These are phyloP conservation scores for Lachancea mirantina DNA, from an alignment of 805 yeast genomes.

Conservation along the genomic window DNA sequence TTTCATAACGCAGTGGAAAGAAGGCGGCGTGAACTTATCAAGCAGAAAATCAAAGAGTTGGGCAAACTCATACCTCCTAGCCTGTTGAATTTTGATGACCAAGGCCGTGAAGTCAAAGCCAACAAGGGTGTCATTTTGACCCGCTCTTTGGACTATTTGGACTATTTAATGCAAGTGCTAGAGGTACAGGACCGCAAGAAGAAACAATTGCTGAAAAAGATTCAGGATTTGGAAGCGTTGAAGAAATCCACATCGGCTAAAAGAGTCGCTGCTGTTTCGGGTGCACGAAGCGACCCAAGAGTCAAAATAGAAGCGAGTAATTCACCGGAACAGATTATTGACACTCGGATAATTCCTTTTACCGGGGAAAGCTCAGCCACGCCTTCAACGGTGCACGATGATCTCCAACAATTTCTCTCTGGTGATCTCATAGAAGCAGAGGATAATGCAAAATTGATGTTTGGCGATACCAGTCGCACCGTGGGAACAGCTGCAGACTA, in stretches of 20 bases:
- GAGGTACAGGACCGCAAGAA: slow-evolving; percentile 46
- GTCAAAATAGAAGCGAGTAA: slow-evolving; percentile 7
- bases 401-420: slow-evolving; percentile 26
- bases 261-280: background rate
- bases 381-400: slow-evolving; percentile 16
- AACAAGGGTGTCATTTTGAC: slow-evolving; percentile 74
- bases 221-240: slow-evolving; percentile 31
- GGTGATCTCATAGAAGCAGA: slow-evolving; percentile 29
- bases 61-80: slow-evolving; percentile 78
- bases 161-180: slow-evolving; percentile 55
- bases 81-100: slow-evolving; percentile 41
- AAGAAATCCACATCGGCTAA: slow-evolving; percentile 5
- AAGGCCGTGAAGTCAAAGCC: slow-evolving; percentile 64
- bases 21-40: slow-evolving; percentile 82
- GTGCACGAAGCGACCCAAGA: background rate
- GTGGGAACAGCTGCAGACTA: slow-evolving; percentile 24
- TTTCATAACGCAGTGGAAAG: slow-evolving; percentile 93
- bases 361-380: slow-evolving; percentile 6
- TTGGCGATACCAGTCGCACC: slow-evolving; percentile 13
- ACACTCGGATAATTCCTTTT: slow-evolving; percentile 15
- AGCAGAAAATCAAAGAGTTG: slow-evolving; percentile 78
- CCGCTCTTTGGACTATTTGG: slow-evolving; percentile 74
- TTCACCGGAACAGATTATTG: slow-evolving; percentile 23
- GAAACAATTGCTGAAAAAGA: slow-evolving; percentile 34
- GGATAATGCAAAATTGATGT: slow-evolving; percentile 28